phyloP scores from a whole-genome alignment of 768 basidiomycete species.

The Leccinellum luteum region DNA sequence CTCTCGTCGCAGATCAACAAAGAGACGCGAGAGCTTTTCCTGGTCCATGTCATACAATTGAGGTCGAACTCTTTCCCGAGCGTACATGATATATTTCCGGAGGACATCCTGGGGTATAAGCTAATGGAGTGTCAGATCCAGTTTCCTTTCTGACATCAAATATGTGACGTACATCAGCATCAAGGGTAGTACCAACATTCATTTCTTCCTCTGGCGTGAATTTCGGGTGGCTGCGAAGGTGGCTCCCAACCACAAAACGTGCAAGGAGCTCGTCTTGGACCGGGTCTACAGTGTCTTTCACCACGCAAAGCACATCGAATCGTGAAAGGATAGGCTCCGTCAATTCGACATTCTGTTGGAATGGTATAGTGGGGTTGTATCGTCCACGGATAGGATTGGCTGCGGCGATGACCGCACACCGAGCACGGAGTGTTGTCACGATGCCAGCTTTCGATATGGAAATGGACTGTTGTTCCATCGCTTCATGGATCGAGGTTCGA shows the following conservation, averaged over 20 bases:
- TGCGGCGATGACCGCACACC: slow-evolving; percentile 96
- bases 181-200: slow-evolving; percentile 83
- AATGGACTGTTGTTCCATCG: slow-evolving; percentile 99
- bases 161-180: slow-evolving; percentile 76
- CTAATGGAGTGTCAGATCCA: slow-evolving; percentile 40
- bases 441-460: slow-evolving; percentile 99
- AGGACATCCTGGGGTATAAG: slow-evolving; percentile 96
- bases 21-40: slow-evolving; percentile 91
- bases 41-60: slow-evolving; percentile 95
- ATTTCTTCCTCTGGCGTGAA: slow-evolving; percentile 93
- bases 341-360: slow-evolving; percentile 97
- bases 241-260: slow-evolving; percentile 96
- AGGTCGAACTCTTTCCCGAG: slow-evolving; percentile 87
- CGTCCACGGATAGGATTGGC: slow-evolving; percentile 97
- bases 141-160: background rate
- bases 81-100: slow-evolving; percentile 99
- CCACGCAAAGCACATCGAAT: slow-evolving; percentile 97
- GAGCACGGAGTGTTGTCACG: slow-evolving; percentile 95
- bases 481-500: slow-evolving; percentile 97
- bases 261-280: slow-evolving; percentile 96
- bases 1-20: slow-evolving; percentile 93
- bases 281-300: slow-evolving; percentile 96
- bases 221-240: slow-evolving; percentile 90
- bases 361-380: slow-evolving; percentile 98
- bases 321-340: slow-evolving; percentile 98